These are phyloP conservation scores for Mycena amicta DNA, from an alignment of 768 basidiomycete genomes.

Conservation along the genomic window DNA sequence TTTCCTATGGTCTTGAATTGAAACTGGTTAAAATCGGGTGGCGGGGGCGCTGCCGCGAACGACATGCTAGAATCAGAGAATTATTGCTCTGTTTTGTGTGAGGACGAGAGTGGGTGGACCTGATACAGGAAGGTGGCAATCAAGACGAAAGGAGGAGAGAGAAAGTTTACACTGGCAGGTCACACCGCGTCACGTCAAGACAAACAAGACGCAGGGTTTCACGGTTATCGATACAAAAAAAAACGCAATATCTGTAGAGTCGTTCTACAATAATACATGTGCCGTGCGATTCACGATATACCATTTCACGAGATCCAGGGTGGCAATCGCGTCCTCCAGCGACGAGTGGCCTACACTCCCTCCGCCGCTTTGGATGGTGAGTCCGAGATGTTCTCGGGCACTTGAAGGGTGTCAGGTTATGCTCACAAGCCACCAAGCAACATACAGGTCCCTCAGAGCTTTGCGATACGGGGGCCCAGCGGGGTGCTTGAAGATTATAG, in stretches of 20 bases:
- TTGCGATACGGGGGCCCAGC: slow-evolving; percentile 75
- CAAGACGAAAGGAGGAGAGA: not conserved
- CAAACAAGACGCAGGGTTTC: too few relatives aligned
- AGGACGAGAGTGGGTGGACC: not conserved
- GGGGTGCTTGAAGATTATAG: slow-evolving; percentile 80
- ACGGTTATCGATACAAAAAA: too few relatives aligned
- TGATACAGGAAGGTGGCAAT: not conserved
- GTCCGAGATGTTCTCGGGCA: slow-evolving; percentile 79
- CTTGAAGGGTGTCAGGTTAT: too few relatives aligned
- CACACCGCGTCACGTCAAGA: slow-evolving; percentile 16
- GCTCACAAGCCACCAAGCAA: too few relatives aligned
- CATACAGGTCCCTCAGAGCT: slow-evolving; percentile 80
- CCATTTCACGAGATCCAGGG: slow-evolving; percentile 74
- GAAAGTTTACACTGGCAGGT: not conserved
- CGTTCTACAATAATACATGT: not conserved
- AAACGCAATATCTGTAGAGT: not conserved
- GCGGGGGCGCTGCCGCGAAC: not conserved
- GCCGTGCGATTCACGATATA: slow-evolving; percentile 12
- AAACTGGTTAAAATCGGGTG: slow-evolving; percentile 32
- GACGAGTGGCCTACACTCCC: slow-evolving; percentile 84
- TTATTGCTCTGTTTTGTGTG: not conserved
- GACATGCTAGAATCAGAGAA: slow-evolving; percentile 6
- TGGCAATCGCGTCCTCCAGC: slow-evolving; percentile 85
- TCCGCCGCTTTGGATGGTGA: slow-evolving; percentile 80
- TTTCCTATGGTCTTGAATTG: slow-evolving; percentile 58